A percentile compares a stretch with the other conserved stretches of the same genome.
These are phyloP conservation scores for Brassica hybrid DNA, from an alignment of 441 rosid genomes.

Conservation along the genomic window DNA sequence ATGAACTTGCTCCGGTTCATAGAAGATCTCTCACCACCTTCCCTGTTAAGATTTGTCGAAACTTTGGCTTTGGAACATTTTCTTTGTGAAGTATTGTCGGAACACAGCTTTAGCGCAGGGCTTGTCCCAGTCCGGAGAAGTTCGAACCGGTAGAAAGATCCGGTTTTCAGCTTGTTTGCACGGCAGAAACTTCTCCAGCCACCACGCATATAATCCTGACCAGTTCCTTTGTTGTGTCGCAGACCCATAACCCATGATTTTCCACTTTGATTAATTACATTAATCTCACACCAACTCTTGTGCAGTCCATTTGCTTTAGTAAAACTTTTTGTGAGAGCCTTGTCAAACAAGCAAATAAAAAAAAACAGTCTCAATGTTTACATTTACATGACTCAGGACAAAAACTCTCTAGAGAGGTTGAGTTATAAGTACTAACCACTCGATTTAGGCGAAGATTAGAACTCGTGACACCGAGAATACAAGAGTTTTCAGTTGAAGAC, in stretches of 20 bases:
- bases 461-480: neutral
- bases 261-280: neutral
- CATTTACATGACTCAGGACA: neutral
- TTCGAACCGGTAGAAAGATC: slow-evolving; percentile 10
- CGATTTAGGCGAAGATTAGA: slow-evolving; percentile 16
- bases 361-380: neutral
- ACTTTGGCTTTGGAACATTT: slow-evolving; percentile 5
- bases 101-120: slow-evolving; percentile 12
- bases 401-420: neutral
- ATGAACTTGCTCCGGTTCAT: neutral
- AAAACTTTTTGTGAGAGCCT: neutral
- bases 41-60: neutral
- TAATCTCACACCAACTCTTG: slow-evolving; percentile 14
- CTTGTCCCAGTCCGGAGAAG: slow-evolving; percentile 16
- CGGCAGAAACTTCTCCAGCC: slow-evolving; percentile 18
- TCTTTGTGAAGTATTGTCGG: neutral
- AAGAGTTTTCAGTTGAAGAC: slow-evolving; percentile 3
- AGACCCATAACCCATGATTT: slow-evolving; percentile 7
- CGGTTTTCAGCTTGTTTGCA: neutral
- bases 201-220: neutral
- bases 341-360: neutral
- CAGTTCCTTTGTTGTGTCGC: neutral
- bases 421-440: slow-evolving; percentile 20
- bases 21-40: neutral
- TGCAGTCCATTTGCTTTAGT: neutral